These are phyloP conservation scores for Phytophthora kernoviae DNA, from an alignment of 352 stramenopile species.

Conservation along the genomic window DNA sequence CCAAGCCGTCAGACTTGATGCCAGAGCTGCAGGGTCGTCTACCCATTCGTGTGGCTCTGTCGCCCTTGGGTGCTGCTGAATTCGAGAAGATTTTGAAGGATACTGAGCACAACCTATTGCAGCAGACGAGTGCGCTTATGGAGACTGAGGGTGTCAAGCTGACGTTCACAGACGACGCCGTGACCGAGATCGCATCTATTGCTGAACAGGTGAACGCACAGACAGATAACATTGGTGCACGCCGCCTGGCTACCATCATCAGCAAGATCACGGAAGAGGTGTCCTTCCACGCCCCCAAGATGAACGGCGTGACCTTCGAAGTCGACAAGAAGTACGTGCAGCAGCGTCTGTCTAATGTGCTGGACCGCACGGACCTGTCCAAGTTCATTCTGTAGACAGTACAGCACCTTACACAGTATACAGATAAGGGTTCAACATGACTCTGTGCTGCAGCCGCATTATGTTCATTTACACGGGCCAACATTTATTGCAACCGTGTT, in stretches of 20 bases:
- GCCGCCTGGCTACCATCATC: slow-evolving; percentile 96
- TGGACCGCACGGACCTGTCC: slow-evolving; percentile 94
- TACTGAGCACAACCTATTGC: slow-evolving; percentile 94
- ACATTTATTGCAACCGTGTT: background rate
- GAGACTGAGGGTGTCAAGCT: slow-evolving; percentile 95
- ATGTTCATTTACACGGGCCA: background rate
- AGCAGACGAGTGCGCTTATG: slow-evolving; percentile 97
- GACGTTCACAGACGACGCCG: slow-evolving; percentile 95
- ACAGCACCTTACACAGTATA: slow-evolving; percentile 4
- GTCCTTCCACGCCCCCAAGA: slow-evolving; percentile 96
- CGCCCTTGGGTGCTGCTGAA: slow-evolving; percentile 96
- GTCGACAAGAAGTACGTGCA: slow-evolving; percentile 95
- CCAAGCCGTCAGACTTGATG: slow-evolving; percentile 98
- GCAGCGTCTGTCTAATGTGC: slow-evolving; percentile 92
- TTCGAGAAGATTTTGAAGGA: slow-evolving; percentile 98
- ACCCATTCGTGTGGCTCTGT: slow-evolving; percentile 98
- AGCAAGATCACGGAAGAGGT: slow-evolving; percentile 98
- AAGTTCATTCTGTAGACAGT: slow-evolving; percentile 96
- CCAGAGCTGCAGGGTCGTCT: slow-evolving; percentile 97
- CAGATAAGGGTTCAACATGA: background rate
- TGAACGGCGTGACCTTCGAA: slow-evolving; percentile 77
- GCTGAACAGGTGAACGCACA: slow-evolving; percentile 95
- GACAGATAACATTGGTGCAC: slow-evolving; percentile 98
- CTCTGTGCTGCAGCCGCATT: background rate
- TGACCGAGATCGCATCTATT: slow-evolving; percentile 96